A percentile compares a stretch with the other conserved stretches of the same genome.
These are phyloP conservation scores for Fusarium duplospermum DNA, from an alignment of 2,329 filamentous ascomycete species.

Conservation along the genomic window DNA sequence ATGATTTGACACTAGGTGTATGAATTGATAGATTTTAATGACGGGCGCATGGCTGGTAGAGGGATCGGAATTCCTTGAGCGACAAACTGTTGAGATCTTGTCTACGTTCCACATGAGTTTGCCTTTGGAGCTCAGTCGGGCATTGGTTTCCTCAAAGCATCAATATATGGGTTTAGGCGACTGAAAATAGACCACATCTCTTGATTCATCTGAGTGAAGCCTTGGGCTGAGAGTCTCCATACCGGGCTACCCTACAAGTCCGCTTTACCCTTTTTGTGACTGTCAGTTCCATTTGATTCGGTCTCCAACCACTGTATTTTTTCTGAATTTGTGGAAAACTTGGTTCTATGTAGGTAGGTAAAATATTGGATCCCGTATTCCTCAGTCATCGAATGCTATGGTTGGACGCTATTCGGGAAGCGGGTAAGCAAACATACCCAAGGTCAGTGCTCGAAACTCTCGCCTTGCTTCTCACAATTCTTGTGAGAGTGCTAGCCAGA, in stretches of 20 bases:
- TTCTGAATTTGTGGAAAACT: too few species aligned
- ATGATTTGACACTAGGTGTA: constrained; percentile 37
- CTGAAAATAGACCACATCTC: constrained; percentile 20
- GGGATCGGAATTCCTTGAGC: constrained; percentile 32
- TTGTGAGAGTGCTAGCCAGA: too few species aligned
- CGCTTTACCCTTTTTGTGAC: not conserved
- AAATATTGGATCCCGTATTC: too few species aligned
- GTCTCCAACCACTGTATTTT: too few species aligned
- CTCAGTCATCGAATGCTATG: too few species aligned
- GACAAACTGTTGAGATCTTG: constrained; percentile 36
- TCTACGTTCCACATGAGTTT: constrained; percentile 10
- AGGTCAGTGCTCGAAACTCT: too few species aligned
- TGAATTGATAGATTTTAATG: constrained; percentile 46
- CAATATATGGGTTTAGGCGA: not conserved
- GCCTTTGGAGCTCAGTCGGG: not conserved
- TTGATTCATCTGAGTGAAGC: not conserved
- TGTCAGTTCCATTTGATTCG: too few species aligned
- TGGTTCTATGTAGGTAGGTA: too few species aligned
- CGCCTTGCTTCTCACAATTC: too few species aligned
- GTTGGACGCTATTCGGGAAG: too few species aligned
- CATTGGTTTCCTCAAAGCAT: not conserved
- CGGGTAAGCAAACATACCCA: too few species aligned
- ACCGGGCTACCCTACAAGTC: not conserved
- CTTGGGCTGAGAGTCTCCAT: not conserved
- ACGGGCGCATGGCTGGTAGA: constrained; percentile 46